phyloP scores from a whole-genome alignment of 208 protist genomes.

The Trichomonas tenax region DNA sequence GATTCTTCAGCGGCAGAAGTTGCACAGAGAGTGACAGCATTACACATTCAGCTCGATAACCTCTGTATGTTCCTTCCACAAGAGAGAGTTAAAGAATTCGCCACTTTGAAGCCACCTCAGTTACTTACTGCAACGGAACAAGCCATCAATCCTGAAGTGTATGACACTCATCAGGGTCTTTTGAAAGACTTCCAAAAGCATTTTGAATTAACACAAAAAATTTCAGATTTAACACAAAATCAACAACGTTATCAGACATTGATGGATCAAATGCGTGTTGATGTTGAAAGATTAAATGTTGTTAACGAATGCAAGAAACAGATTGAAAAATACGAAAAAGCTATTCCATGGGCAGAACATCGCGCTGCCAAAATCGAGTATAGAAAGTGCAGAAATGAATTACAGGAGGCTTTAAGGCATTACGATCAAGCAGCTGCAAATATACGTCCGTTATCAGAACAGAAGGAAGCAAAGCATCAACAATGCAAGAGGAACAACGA shows the following conservation, averaged over 20 bases:
- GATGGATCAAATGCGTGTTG: background rate
- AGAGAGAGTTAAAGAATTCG: constrained; percentile 28
- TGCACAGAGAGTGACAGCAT: background rate
- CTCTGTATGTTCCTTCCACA: constrained; percentile 38
- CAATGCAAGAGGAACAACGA: background rate
- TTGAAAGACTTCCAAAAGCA: background rate
- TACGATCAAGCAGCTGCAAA: background rate
- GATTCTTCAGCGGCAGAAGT: background rate
- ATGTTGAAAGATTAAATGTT: background rate
- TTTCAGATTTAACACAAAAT: background rate
- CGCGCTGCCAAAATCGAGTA: background rate
- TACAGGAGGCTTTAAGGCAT: background rate
- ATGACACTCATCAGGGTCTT: background rate
- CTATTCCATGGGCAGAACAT: background rate
- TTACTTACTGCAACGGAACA: constrained; percentile 9
- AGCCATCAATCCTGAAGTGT: background rate
- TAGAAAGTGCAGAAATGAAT: no score
- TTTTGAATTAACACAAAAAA: background rate
- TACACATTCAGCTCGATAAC: constrained; percentile 30
- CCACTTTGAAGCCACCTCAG: background rate
- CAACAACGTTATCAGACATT: background rate
- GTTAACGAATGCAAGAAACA: background rate
- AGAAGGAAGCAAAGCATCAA: background rate
- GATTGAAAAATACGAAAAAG: constrained; percentile 17
- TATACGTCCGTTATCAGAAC: background rate